Evolutionary conservation across 805 yeast genomes (phyloP).

Genomic region (Candida xyloterini): DNA sequence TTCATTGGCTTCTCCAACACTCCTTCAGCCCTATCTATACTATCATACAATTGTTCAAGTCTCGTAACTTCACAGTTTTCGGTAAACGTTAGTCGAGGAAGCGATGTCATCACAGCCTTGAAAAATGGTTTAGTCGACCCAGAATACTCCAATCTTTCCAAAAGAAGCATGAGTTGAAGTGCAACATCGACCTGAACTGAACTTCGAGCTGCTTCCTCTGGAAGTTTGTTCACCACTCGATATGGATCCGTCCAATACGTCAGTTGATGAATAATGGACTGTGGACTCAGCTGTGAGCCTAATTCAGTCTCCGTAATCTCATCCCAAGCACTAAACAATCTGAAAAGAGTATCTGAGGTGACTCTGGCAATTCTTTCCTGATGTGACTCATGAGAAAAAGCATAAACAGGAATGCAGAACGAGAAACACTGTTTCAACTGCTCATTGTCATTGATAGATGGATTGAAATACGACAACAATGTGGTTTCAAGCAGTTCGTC

Average conservation of each 20-base stretch:
- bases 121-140: slow-evolving; percentile 50
- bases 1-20: slow-evolving; percentile 26
- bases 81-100: slow-evolving; percentile 48
- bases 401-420: slow-evolving; percentile 85
- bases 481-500: slow-evolving; percentile 70
- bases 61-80: slow-evolving; percentile 21
- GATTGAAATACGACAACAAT: slow-evolving; percentile 72
- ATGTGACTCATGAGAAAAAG: slow-evolving; percentile 70
- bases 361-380: slow-evolving; percentile 63
- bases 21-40: slow-evolving; percentile 26
- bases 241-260: slow-evolving; percentile 84
- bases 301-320: slow-evolving; percentile 36
- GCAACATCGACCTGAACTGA: slow-evolving; percentile 56
- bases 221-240: slow-evolving; percentile 50
- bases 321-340: slow-evolving; percentile 48
- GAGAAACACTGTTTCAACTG: slow-evolving; percentile 75
- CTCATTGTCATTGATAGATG: slow-evolving; percentile 58
- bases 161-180: slow-evolving; percentile 48
- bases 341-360: slow-evolving; percentile 61
- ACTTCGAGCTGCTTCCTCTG: slow-evolving; percentile 40
- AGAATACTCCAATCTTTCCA: slow-evolving; percentile 47
- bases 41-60: slow-evolving; percentile 22
- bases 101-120: slow-evolving; percentile 49
- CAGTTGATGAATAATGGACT: slow-evolving; percentile 63
- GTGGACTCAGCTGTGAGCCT: slow-evolving; percentile 39